phyloP scores from a whole-genome alignment of 208 protist species.

The Trypanosomatidae sp. region DNA sequence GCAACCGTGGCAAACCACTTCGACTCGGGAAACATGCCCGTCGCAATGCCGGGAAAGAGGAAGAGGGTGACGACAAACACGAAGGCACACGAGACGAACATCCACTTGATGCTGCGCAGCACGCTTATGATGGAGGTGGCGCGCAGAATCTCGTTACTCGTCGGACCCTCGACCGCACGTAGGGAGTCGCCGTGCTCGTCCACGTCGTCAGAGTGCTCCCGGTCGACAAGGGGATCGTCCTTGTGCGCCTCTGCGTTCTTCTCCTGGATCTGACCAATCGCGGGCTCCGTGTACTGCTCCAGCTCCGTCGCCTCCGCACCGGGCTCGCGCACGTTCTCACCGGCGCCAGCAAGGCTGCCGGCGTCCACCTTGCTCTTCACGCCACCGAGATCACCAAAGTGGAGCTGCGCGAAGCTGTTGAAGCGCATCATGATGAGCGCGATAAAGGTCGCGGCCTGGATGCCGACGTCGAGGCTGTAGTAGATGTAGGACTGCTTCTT shows the following conservation, averaged over 20 bases:
- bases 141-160: constrained; percentile 25
- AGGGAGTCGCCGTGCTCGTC: neutral
- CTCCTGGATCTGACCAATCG: neutral
- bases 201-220: neutral
- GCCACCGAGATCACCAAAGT: constrained; percentile 31
- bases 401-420: constrained; percentile 43
- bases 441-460: constrained; percentile 38
- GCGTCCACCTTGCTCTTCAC: constrained; percentile 22
- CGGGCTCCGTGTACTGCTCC: too few relatives aligned
- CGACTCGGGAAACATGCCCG: constrained; percentile 38
- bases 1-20: constrained; percentile 63
- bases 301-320: too few relatives aligned
- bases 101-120: constrained; percentile 29
- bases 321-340: too few relatives aligned
- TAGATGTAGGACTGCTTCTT: constrained; percentile 49
- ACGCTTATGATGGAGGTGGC: constrained; percentile 22
- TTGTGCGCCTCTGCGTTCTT: too few relatives aligned
- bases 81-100: constrained; percentile 42
- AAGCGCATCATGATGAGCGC: too few relatives aligned
- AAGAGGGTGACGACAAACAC: constrained; percentile 60
- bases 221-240: too few relatives aligned
- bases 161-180: constrained; percentile 6
- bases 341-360: too few relatives aligned
- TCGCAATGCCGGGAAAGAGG: constrained; percentile 55
- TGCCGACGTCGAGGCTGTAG: constrained; percentile 50